These are phyloP conservation scores for Heliamphora exappendiculata DNA, from an alignment of 148 eudicot species.

Conservation along the genomic window DNA sequence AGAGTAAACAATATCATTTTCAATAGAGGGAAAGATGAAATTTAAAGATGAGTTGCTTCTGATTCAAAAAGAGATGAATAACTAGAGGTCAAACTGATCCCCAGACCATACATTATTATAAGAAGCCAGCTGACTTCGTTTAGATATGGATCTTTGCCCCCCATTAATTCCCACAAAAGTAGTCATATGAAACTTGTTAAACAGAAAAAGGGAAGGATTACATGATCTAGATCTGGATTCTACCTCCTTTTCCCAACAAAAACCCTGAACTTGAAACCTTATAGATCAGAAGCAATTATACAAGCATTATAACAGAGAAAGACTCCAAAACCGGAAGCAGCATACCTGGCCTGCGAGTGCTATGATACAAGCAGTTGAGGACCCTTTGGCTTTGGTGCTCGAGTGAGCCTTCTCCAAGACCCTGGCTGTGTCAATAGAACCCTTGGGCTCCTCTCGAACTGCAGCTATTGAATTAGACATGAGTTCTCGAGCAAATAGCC, in stretches of 20 bases:
- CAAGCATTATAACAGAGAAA: neutral
- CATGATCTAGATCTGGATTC: neutral
- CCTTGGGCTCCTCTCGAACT: slow-evolving; percentile 59
- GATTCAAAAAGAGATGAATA: neutral
- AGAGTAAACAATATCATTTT: neutral
- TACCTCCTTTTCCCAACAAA: neutral
- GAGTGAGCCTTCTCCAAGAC: slow-evolving; percentile 69
- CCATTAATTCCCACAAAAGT: neutral
- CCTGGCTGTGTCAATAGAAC: slow-evolving; percentile 56
- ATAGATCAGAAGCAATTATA: neutral
- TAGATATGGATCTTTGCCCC: neutral
- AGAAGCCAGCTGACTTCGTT: neutral
- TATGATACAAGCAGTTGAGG: slow-evolving; percentile 73
- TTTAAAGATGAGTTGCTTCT: neutral
- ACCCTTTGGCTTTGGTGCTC: slow-evolving; percentile 54
- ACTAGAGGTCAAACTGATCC: neutral
- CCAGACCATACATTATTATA: neutral
- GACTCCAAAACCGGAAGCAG: neutral
- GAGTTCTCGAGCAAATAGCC: slow-evolving; percentile 60
- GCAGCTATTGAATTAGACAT: slow-evolving; percentile 59
- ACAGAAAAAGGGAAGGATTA: neutral
- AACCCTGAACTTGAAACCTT: neutral
- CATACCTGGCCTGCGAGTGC: slow-evolving; percentile 59
- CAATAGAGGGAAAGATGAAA: neutral
- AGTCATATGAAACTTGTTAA: neutral